Percentiles rank a stretch among this genome's conserved stretches.
Conservation (phyloP, 2,329 filamentous ascomycete species). For the Sporothrix inflata region DNA sequence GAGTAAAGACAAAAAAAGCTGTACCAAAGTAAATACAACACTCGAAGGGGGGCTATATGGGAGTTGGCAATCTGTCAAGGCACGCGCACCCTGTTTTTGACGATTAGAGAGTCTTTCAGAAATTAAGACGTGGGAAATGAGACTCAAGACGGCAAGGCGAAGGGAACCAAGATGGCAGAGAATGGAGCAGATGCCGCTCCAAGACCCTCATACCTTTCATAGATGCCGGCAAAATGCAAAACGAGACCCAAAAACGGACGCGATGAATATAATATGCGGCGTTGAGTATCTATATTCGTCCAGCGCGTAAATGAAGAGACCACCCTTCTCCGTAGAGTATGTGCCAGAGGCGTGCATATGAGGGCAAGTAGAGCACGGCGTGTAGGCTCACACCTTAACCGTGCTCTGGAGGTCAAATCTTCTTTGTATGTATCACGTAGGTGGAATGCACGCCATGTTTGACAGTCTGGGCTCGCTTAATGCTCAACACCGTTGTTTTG, state of each 20-base stretch:
- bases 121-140: not conserved
- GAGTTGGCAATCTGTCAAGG: not conserved
- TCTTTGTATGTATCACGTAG: not conserved
- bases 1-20: not conserved
- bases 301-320: not conserved
- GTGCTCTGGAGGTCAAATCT: not conserved
- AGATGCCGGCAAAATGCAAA: constrained; percentile 21
- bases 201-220: not conserved
- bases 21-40: not conserved
- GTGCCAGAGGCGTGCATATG: not conserved
- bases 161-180: not conserved
- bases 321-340: not conserved
- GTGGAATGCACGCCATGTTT: not conserved
- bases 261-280: not conserved
- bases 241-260: constrained; percentile 1
- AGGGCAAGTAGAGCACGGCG: no score
- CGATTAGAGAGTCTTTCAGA: not conserved
- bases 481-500: no score
- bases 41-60: not conserved
- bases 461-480: not conserved
- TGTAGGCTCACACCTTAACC: not conserved
- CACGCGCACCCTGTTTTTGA: not conserved
- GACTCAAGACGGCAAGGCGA: not conserved
- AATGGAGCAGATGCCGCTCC: not conserved
- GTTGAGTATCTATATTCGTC: constrained; percentile 3